Percentiles rank a stretch among this genome's conserved stretches.
Conservation (phyloP, 352 stramenopile genomes). For the Plasmopara halstedii region DNA sequence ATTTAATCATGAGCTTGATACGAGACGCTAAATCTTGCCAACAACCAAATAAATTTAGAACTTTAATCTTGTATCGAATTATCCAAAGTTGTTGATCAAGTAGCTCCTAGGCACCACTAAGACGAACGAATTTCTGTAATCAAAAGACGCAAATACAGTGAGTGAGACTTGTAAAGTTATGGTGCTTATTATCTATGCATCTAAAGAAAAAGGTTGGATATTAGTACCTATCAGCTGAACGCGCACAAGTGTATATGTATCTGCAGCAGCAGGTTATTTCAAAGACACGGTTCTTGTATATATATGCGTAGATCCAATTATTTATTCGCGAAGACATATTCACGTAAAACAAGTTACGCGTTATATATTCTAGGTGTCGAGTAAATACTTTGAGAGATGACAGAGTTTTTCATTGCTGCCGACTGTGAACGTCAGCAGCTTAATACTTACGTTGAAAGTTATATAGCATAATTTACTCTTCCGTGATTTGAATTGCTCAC, state of each 20-base stretch:
- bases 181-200: constrained; percentile 9
- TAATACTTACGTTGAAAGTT: too few species aligned
- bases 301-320: too few species aligned
- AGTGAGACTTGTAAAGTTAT: constrained; percentile 9
- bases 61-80: constrained; percentile 3
- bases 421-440: too few species aligned
- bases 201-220: constrained; percentile 15
- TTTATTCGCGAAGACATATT: too few species aligned
- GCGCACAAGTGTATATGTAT: not conserved
- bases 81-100: not conserved
- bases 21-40: constrained; percentile 2
- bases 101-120: not conserved
- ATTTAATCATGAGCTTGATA: constrained; percentile 2
- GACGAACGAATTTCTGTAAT: not conserved
- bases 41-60: constrained; percentile 1
- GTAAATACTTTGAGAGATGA: too few species aligned
- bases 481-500: too few species aligned
- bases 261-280: too few species aligned
- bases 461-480: too few species aligned
- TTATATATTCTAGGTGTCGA: too few species aligned
- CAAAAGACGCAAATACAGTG: constrained; percentile 1
- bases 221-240: not conserved
- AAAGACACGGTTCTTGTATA: too few species aligned
- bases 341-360: too few species aligned
- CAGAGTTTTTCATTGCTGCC: too few species aligned